These are phyloP conservation scores for Trichodelitschia bisporula DNA, from an alignment of 495 filamentous ascomycete species.

Conservation along the genomic window DNA sequence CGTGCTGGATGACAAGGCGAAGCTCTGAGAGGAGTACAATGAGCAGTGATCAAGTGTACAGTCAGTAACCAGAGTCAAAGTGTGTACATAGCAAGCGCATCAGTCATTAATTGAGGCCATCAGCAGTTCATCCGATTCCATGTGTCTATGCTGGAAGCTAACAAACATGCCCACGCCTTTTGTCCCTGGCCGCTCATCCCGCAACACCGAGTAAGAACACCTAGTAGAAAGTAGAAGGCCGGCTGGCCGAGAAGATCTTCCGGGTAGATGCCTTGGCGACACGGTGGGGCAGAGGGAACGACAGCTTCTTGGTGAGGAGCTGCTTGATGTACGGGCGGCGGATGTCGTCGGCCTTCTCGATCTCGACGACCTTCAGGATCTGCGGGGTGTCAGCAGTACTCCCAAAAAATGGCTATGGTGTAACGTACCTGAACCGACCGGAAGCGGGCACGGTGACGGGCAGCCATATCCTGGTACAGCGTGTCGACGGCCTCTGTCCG, in stretches of 20 bases:
- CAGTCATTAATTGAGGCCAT: too few relatives aligned
- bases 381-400: constrained; percentile 17
- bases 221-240: constrained; percentile 73
- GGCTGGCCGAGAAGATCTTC: constrained; percentile 74
- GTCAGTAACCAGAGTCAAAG: too few relatives aligned
- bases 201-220: too few relatives aligned
- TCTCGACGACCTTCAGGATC: constrained; percentile 95
- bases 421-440: constrained; percentile 81
- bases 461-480: constrained; percentile 98
- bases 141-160: too few relatives aligned
- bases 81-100: too few relatives aligned
- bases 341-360: constrained; percentile 77
- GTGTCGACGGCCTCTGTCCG: constrained; percentile 83
- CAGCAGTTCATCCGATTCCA: too few relatives aligned
- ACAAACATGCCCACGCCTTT: too few relatives aligned
- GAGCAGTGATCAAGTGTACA: too few relatives aligned
- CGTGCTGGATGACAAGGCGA: constrained; percentile 9
- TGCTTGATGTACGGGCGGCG: constrained; percentile 98
- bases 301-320: constrained; percentile 78
- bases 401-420: background rate
- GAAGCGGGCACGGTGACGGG: constrained; percentile 92
- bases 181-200: too few relatives aligned
- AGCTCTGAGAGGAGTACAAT: constrained; percentile 11
- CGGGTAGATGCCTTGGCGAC: constrained; percentile 49
- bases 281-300: constrained; percentile 97